Percentiles rank a stretch among this genome's conserved stretches.
Conservation (phyloP, 2,329 filamentous ascomycete genomes). For the Colletotrichum sp. region DNA sequence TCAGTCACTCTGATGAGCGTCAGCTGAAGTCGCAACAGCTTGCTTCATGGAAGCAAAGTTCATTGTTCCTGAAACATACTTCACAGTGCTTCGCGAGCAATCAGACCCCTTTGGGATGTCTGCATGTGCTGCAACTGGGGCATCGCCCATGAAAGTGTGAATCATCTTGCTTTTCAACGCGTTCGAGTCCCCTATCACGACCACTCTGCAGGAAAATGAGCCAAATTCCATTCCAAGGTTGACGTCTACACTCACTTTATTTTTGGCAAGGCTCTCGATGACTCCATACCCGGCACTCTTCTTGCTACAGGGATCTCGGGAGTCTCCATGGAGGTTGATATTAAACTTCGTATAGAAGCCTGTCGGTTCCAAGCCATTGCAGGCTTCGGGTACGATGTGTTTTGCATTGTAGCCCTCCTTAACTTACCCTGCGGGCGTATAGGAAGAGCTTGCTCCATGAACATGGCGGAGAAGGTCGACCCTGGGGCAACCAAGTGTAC, state of each 20-base stretch:
- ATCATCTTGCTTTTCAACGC: background rate
- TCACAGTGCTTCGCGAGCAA: background rate
- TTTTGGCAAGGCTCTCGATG: background rate
- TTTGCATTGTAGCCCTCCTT: background rate
- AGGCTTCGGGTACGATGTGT: background rate
- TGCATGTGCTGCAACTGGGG: background rate
- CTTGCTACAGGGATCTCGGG: background rate
- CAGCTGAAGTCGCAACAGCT: background rate
- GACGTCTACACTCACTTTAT: background rate
- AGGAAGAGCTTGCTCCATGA: background rate
- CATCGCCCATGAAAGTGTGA: background rate
- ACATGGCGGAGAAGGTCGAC: background rate
- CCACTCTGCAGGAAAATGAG: background rate
- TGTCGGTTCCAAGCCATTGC: background rate
- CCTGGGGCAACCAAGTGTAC: background rate
- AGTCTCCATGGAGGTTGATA: background rate
- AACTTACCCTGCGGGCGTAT: background rate
- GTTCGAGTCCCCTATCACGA: background rate
- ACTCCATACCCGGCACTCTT: background rate
- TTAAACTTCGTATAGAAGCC: background rate
- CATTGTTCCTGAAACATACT: fast-evolving
- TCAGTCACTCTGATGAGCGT: background rate
- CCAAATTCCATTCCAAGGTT: background rate
- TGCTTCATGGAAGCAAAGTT: background rate
- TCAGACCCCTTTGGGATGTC: background rate